These are phyloP conservation scores for Phanerodontia chrysosporium DNA, from an alignment of 768 basidiomycete species.

Conservation along the genomic window DNA sequence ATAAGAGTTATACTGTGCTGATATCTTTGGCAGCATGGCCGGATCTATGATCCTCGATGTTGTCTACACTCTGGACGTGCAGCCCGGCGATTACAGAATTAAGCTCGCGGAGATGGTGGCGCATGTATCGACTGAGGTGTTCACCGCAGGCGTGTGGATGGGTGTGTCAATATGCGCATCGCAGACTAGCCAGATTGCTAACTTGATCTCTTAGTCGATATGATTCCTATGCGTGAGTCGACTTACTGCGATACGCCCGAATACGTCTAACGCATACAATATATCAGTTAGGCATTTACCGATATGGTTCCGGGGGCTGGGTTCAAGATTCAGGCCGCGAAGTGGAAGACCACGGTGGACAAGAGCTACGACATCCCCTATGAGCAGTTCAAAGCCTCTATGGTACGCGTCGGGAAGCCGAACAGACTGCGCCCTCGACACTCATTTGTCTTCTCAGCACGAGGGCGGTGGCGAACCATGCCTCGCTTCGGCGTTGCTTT, in stretches of 20 bases:
- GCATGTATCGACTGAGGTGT: not conserved
- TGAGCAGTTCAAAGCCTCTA: conserved; percentile 40
- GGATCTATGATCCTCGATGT: not conserved
- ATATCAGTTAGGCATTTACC: not conserved
- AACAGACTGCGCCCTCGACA: not conserved
- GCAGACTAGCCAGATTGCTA: too few relatives aligned
- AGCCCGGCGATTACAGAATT: not conserved
- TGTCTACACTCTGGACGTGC: not conserved
- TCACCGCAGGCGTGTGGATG: not conserved
- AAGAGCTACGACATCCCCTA: conserved; percentile 50
- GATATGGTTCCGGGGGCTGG: conserved; percentile 17
- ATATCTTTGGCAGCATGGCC: not conserved
- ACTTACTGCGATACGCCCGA: too few relatives aligned
- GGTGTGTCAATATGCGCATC: not conserved
- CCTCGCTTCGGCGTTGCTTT: not conserved
- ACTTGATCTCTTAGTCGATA: not conserved
- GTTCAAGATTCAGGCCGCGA: conserved; percentile 13
- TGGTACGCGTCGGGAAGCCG: not conserved
- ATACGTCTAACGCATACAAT: too few relatives aligned
- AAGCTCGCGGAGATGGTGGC: not conserved
- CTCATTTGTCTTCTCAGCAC: not conserved
- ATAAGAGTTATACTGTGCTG: not conserved
- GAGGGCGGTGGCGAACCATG: not conserved
- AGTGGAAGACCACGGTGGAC: conserved; percentile 3
- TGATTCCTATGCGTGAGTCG: not conserved